These are phyloP conservation scores for Globisporangium sylvaticum DNA, from an alignment of 352 stramenopile genomes.

Conservation along the genomic window DNA sequence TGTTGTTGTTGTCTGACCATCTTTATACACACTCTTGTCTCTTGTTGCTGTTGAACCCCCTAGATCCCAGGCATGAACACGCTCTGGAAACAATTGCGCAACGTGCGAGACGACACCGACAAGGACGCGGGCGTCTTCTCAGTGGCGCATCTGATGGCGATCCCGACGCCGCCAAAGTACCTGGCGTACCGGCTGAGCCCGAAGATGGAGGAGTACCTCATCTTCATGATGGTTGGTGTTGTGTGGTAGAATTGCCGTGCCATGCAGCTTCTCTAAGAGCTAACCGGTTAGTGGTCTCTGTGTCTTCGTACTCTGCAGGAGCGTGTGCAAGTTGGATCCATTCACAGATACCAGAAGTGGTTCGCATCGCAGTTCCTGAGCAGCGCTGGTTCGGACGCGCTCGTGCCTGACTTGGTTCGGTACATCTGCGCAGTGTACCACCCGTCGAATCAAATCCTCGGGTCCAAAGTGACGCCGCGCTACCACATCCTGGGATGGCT, in stretches of 20 bases:
- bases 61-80: constrained; percentile 76
- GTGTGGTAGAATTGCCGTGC: neutral
- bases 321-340: constrained; percentile 63
- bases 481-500: constrained; percentile 86
- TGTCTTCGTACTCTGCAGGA: constrained; percentile 31
- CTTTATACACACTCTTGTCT: neutral
- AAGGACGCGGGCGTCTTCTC: constrained; percentile 56
- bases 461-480: constrained; percentile 78
- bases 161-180: constrained; percentile 68
- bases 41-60: neutral
- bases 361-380: constrained; percentile 82
- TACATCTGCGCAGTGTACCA: constrained; percentile 85
- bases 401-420: constrained; percentile 77
- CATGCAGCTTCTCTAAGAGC: no score
- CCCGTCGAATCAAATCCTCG: constrained; percentile 75
- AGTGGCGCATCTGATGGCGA: constrained; percentile 69
- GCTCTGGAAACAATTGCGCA: constrained; percentile 79
- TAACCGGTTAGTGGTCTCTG: neutral
- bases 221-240: constrained; percentile 81
- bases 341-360: constrained; percentile 86
- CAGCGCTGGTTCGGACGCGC: constrained; percentile 51
- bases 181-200: constrained; percentile 75
- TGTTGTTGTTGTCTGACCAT: neutral
- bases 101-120: constrained; percentile 52
- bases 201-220: constrained; percentile 83